These are phyloP conservation scores for Chaetomium strumarium DNA, from an alignment of 2,329 filamentous ascomycete genomes.

Conservation along the genomic window DNA sequence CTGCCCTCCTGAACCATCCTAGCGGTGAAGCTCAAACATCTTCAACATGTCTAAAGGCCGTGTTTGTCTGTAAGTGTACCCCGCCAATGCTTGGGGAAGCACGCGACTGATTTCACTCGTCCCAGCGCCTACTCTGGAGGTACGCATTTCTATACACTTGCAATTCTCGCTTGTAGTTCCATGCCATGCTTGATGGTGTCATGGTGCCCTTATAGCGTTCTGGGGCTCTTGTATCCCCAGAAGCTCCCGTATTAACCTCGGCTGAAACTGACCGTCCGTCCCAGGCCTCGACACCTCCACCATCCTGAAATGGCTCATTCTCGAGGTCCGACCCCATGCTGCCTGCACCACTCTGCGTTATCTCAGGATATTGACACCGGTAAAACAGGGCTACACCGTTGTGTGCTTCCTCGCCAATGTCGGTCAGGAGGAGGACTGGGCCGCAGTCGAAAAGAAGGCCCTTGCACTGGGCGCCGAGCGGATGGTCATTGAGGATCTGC, in stretches of 20 bases:
- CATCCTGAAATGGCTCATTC: constrained; percentile 38
- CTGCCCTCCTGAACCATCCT: neutral
- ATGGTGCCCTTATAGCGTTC: neutral
- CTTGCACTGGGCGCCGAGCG: constrained; percentile 56
- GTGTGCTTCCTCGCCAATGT: constrained; percentile 62
- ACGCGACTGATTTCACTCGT: constrained; percentile 2
- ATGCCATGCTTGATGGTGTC: neutral
- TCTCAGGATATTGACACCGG: neutral
- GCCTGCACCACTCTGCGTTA: neutral
- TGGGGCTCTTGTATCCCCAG: neutral
- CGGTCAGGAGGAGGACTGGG: constrained; percentile 71
- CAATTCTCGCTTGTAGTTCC: neutral
- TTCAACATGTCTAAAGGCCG: constrained; percentile 30
- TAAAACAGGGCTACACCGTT: constrained; percentile 48
- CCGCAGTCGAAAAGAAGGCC: constrained; percentile 63
- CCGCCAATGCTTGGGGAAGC: neutral
- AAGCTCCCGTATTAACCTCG: neutral
- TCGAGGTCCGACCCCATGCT: constrained; percentile 19
- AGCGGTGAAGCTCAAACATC: constrained; percentile 1
- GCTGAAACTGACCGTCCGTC: constrained; percentile 6
- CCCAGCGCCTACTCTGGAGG: constrained; percentile 27
- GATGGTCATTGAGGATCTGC: constrained; percentile 60
- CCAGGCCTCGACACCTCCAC: constrained; percentile 38
- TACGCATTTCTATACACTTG: constrained; percentile 7
- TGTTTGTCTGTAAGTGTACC: constrained; percentile 29